Conservation (phyloP, 306 rosid genomes). For the Oxytropis ochrocephala region DNA sequence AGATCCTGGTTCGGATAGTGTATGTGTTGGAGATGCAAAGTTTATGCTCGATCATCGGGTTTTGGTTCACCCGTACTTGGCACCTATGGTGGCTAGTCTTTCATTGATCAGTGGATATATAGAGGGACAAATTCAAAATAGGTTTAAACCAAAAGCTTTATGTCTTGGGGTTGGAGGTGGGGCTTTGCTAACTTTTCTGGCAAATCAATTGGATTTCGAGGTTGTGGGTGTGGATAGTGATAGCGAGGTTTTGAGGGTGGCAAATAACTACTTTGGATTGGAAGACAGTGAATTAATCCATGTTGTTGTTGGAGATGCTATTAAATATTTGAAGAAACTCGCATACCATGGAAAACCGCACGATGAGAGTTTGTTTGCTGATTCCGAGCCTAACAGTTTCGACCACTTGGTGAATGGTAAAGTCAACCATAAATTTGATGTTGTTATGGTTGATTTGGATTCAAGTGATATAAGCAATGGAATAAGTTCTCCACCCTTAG, state of each 20-base stretch:
- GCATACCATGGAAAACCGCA: conserved; percentile 1
- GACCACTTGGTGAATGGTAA: neutral
- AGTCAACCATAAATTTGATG: conserved; percentile 37
- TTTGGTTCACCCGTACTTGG: conserved; percentile 76
- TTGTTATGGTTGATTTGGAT: conserved; percentile 74
- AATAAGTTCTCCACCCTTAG: conserved; percentile 59
- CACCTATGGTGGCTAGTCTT: conserved; percentile 79
- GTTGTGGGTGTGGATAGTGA: conserved; percentile 67
- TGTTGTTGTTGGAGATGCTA: conserved; percentile 49
- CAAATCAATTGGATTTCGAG: conserved; percentile 52
- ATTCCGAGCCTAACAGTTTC: conserved; percentile 15
- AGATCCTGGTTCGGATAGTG: conserved; percentile 9
- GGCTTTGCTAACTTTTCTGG: conserved; percentile 61
- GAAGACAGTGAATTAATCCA: conserved; percentile 35
- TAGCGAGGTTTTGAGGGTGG: conserved; percentile 55
- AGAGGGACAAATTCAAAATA: conserved; percentile 33
- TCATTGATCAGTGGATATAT: conserved; percentile 31
- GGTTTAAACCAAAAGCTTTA: conserved; percentile 56
- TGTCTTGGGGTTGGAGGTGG: conserved; percentile 96
- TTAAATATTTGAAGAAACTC: conserved; percentile 34
- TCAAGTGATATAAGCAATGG: conserved; percentile 43
- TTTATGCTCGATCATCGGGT: conserved; percentile 45
- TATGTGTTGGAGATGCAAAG: conserved; percentile 35
- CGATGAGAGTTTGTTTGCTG: neutral
- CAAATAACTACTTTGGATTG: conserved; percentile 58